phyloP scores from a whole-genome alignment of 495 filamentous ascomycete species.

The Daldinia loculata region DNA sequence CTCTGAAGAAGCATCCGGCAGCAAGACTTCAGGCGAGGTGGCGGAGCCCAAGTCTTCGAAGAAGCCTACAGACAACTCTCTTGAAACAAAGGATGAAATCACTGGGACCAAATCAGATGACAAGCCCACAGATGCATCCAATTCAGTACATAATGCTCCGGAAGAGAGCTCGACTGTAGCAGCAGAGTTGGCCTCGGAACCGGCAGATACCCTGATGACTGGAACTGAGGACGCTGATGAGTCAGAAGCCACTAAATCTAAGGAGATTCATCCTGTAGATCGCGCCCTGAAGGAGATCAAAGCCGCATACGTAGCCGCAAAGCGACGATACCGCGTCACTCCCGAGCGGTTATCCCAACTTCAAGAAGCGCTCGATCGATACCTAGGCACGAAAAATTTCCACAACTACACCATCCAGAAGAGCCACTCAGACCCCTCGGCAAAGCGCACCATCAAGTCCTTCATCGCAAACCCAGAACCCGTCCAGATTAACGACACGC shows the following conservation, averaged over 20 bases:
- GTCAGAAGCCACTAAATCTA: conserved; percentile 31
- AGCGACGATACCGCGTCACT: conserved; percentile 82
- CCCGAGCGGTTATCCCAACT: conserved; percentile 73
- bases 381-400: conserved; percentile 85
- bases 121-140: conserved; percentile 5
- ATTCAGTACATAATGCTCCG: conserved; percentile 15
- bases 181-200: conserved; percentile 22
- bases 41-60: conserved; percentile 10
- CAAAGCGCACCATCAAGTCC: conserved; percentile 87
- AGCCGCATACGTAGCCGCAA: conserved; percentile 76
- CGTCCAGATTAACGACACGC: conserved; percentile 84
- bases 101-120: conserved; percentile 9
- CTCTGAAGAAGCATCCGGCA: conserved; percentile 39
- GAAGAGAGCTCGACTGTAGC: neutral
- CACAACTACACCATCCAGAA: conserved; percentile 98
- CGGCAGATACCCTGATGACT: conserved; percentile 1
- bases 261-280: conserved; percentile 60
- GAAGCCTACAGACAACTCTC: neutral
- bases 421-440: conserved; percentile 75
- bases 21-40: conserved; percentile 18
- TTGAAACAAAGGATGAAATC: conserved; percentile 16
- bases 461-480: conserved; percentile 78
- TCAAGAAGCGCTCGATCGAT: conserved; percentile 72
- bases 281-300: conserved; percentile 78
- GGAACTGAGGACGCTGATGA: conserved; percentile 17